A percentile compares a stretch with the other conserved stretches of the same genome.
Evolutionary conservation across 2,329 filamentous ascomycete genomes (phyloP).

Genomic region (Aspergillus neoniger): DNA sequence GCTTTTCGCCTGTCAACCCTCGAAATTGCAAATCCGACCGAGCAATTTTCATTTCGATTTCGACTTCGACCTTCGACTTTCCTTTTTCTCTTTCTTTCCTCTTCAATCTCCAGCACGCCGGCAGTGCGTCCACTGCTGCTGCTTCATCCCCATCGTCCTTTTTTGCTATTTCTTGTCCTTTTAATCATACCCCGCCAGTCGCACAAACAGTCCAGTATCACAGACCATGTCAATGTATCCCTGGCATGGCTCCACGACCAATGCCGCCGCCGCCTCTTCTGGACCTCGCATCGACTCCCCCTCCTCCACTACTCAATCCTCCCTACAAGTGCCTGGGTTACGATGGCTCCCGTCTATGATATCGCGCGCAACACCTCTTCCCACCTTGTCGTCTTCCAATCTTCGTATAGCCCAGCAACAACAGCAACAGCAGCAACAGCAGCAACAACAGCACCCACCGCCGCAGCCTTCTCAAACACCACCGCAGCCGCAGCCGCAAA

Average conservation of each 20-base stretch:
- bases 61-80: conserved; percentile 2
- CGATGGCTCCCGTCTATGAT: conserved; percentile 31
- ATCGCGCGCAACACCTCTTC: conserved; percentile 19
- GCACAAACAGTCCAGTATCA: not conserved
- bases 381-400: conserved; percentile 22
- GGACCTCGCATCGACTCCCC: conserved; percentile 16
- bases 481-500: conserved; percentile 11
- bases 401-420: conserved; percentile 17
- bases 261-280: conserved; percentile 6
- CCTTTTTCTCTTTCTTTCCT: not conserved
- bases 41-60: conserved; percentile 15
- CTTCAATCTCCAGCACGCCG: not conserved
- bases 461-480: conserved; percentile 1
- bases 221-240: conserved; percentile 20
- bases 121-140: not conserved
- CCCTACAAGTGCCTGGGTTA: conserved; percentile 27
- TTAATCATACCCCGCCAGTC: not conserved
- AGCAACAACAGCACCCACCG: conserved; percentile 7
- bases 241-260: conserved; percentile 19
- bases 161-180: not conserved
- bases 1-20: not conserved
- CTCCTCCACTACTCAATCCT: conserved; percentile 16
- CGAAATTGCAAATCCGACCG: conserved; percentile 23
- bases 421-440: conserved; percentile 9
- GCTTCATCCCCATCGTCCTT: not conserved